Evolutionary conservation across 179 eudicot genomes (phyloP).

Genomic region (Spergularia azorica): DNA sequence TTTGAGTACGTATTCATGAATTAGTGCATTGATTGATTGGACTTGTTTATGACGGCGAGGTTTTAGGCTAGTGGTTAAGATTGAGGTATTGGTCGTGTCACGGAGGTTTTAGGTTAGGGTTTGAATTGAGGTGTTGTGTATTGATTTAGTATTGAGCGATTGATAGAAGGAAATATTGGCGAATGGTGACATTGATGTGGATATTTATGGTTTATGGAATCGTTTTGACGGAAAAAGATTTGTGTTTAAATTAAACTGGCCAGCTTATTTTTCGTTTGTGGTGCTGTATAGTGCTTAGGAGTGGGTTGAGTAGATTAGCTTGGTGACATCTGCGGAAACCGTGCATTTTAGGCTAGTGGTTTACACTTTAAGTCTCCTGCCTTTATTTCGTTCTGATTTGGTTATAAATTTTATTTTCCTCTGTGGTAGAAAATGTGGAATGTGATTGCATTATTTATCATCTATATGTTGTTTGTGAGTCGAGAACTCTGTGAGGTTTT

Average conservation of each 20-base stretch:
- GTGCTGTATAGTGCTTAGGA: too few relatives aligned
- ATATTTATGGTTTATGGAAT: neutral
- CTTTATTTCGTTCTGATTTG: too few relatives aligned
- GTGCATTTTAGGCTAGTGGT: too few relatives aligned
- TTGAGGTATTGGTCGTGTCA: neutral
- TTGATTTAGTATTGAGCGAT: neutral
- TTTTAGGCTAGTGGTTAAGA: neutral
- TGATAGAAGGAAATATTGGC: neutral
- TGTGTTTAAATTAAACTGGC: neutral
- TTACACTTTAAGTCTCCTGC: too few relatives aligned
- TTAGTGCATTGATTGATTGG: neutral
- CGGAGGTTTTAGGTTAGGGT: neutral
- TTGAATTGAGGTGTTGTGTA: neutral
- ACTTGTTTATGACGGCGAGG: neutral
- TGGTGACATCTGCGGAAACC: too few relatives aligned
- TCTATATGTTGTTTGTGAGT: neutral
- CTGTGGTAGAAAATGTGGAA: neutral
- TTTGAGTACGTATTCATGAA: neutral
- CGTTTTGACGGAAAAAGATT: neutral
- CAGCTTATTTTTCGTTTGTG: too few relatives aligned
- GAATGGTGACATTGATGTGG: neutral
- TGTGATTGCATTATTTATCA: neutral
- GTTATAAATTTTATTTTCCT: too few relatives aligned
- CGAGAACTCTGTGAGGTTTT: neutral
- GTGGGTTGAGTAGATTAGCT: too few relatives aligned